These are phyloP conservation scores for Salix brachista DNA, from an alignment of 345 rosid genomes.

Conservation along the genomic window DNA sequence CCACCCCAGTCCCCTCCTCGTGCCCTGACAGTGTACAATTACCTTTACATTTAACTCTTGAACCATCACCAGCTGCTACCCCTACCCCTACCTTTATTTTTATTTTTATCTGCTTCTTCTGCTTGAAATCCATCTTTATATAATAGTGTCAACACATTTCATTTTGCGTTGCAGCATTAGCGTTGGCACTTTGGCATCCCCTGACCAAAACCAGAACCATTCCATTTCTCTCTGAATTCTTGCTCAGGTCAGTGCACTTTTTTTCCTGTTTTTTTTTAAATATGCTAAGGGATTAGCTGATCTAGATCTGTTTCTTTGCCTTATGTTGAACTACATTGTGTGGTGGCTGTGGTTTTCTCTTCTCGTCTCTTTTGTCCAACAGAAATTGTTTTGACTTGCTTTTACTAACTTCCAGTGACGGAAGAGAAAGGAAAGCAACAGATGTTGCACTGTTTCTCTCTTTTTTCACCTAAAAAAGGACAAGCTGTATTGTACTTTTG, in stretches of 20 bases:
- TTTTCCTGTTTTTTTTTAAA: neutral
- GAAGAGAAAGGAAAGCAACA: neutral
- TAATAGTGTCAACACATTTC: conserved; percentile 20
- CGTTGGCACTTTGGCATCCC: neutral
- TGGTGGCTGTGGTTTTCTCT: conserved; percentile 6
- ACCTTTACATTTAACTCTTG: conserved; percentile 4
- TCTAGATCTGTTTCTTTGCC: conserved; percentile 36
- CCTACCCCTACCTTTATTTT: neutral
- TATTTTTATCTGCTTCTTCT: too few species aligned
- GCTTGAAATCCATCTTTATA: conserved; percentile 26
- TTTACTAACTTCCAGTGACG: neutral
- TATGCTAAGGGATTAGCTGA: conserved; percentile 14
- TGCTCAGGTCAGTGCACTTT: conserved; percentile 29
- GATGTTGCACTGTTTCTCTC: neutral
- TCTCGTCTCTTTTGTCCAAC: neutral
- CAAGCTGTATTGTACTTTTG: neutral
- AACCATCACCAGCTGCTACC: conserved; percentile 18
- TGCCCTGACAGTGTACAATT: neutral
- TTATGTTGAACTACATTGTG: conserved; percentile 19
- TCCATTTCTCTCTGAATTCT: conserved; percentile 34
- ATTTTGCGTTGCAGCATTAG: conserved; percentile 5
- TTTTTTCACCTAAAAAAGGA: neutral
- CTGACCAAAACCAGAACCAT: neutral
- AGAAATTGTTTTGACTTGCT: conserved; percentile 6
- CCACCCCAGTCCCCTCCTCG: neutral